Evolutionary conservation across 2,329 filamentous ascomycete species (phyloP).

Genomic region (Fonsecaea monophora): DNA sequence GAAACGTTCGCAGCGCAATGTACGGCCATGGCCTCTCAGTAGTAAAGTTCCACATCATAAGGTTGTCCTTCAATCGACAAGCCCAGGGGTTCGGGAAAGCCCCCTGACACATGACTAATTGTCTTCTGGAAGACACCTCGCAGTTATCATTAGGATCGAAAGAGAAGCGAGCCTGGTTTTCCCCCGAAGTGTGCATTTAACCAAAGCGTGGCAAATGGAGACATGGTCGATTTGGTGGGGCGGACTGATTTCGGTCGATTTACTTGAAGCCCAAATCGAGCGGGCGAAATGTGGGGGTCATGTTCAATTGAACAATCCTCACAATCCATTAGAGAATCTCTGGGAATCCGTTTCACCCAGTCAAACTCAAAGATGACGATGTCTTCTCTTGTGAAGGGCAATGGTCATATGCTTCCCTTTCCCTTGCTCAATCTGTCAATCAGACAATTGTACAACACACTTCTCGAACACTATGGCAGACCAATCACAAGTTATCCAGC

Average conservation of each 20-base stretch:
- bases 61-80: background rate
- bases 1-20: no score
- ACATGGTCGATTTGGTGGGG: background rate
- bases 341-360: background rate
- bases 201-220: background rate
- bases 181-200: background rate
- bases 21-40: no score
- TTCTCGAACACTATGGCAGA: background rate
- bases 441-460: background rate
- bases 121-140: background rate
- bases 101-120: background rate
- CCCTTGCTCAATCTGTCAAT: background rate
- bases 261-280: background rate
- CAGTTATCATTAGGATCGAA: background rate
- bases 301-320: background rate
- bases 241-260: background rate
- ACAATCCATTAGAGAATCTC: background rate
- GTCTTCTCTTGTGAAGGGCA: background rate
- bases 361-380: background rate
- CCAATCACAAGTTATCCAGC: constrained; percentile 17
- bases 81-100: background rate
- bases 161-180: background rate
- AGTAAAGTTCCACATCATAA: no score
- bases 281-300: background rate
- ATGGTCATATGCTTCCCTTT: background rate